phyloP scores from a whole-genome alignment of 169 alveolate genomes.

The Ichthyophthirius multifiliis region DNA sequence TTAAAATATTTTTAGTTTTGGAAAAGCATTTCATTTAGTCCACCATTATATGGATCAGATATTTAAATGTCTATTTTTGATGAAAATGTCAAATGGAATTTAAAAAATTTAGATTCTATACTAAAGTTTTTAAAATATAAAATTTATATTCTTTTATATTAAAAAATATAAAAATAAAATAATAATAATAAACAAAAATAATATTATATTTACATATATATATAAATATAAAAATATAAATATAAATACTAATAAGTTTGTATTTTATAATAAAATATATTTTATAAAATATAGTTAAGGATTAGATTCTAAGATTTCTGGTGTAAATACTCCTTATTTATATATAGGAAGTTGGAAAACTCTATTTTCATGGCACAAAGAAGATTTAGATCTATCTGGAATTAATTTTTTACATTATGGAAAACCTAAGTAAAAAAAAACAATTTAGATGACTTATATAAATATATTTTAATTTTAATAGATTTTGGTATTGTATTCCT shows the following conservation, averaged over 20 bases:
- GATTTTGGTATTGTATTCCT: constrained; percentile 92
- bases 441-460: too few species aligned
- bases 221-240: too few species aligned
- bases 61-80: constrained; percentile 56
- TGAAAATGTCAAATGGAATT: constrained; percentile 54
- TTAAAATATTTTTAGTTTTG: too few species aligned
- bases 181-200: too few species aligned
- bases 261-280: too few species aligned
- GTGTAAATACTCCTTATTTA: constrained; percentile 93
- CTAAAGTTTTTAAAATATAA: constrained; percentile 37
- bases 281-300: constrained; percentile 18
- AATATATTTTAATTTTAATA: neutral
- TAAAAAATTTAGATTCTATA: constrained; percentile 40
- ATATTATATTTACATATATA: too few species aligned
- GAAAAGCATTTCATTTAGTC: constrained; percentile 60
- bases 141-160: too few species aligned
- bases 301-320: constrained; percentile 68
- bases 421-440: constrained; percentile 90
- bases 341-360: constrained; percentile 92
- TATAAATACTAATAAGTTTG: too few species aligned
- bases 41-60: constrained; percentile 82
- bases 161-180: too few species aligned
- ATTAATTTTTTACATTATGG: constrained; percentile 93
- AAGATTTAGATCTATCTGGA: constrained; percentile 92
- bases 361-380: constrained; percentile 96